Evolutionary conservation across 352 stramenopile species (phyloP).

Genomic region (Pythium myriotylum): DNA sequence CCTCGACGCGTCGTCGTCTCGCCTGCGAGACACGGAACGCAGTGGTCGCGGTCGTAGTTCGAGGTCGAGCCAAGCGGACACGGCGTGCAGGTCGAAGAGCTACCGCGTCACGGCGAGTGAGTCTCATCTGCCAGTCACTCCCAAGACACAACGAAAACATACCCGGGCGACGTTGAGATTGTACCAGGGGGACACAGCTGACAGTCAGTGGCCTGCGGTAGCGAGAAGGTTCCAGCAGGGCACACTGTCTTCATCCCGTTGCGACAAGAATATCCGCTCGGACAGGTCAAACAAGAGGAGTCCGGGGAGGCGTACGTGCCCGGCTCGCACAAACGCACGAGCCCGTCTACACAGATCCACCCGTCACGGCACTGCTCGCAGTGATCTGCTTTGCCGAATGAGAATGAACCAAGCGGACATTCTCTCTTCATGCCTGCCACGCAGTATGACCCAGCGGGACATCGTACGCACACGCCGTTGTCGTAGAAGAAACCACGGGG

Average conservation of each 20-base stretch:
- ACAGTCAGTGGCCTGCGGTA: slow-evolving; percentile 44
- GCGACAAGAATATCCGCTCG: slow-evolving; percentile 53
- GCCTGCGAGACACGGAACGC: slow-evolving; percentile 42
- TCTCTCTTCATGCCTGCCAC: slow-evolving; percentile 50
- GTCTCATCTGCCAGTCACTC: too few species aligned
- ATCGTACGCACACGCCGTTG: slow-evolving; percentile 43
- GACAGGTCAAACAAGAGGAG: slow-evolving; percentile 46
- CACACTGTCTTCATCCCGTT: slow-evolving; percentile 57
- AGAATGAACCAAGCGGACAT: slow-evolving; percentile 54
- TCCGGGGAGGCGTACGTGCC: slow-evolving; percentile 51
- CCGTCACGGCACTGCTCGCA: slow-evolving; percentile 61
- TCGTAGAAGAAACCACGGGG: slow-evolving; percentile 61
- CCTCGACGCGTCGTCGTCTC: slow-evolving; percentile 40
- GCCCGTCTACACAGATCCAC: slow-evolving; percentile 63
- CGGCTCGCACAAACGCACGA: slow-evolving; percentile 51
- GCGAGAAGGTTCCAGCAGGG: slow-evolving; percentile 48
- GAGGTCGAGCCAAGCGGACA: slow-evolving; percentile 51
- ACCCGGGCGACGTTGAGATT: slow-evolving; percentile 48
- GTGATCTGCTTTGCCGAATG: slow-evolving; percentile 53
- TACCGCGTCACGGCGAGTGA: slow-evolving; percentile 10
- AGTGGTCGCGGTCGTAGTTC: slow-evolving; percentile 59
- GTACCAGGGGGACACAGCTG: slow-evolving; percentile 60
- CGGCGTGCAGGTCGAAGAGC: slow-evolving; percentile 41
- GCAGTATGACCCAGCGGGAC: slow-evolving; percentile 62
- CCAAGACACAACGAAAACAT: slow-evolving; percentile 10